These are phyloP conservation scores for Alliaria petiolata DNA, from an alignment of 345 rosid species.

Conservation along the genomic window DNA sequence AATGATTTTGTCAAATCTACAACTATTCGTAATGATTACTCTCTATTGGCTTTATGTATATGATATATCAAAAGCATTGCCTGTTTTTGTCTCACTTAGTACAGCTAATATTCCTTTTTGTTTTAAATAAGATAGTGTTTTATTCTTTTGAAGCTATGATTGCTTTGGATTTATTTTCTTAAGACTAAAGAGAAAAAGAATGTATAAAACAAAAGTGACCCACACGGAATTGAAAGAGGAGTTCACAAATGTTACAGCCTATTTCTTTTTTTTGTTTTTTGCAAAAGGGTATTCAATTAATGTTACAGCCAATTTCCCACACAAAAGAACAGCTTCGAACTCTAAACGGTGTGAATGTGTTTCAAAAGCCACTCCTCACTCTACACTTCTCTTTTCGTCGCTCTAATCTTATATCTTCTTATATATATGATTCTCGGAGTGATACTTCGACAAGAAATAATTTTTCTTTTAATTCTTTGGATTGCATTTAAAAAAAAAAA, in stretches of 20 bases:
- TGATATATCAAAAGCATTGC: not conserved
- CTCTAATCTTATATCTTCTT: not conserved
- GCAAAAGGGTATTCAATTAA: no score
- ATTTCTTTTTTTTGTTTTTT: no score
- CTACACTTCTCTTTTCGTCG: not conserved
- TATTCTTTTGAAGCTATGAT: not conserved
- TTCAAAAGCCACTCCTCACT: not conserved
- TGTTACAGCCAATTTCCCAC: slow-evolving; percentile 22
- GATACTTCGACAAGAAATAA: no score
- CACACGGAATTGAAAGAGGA: slow-evolving; percentile 24
- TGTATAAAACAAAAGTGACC: slow-evolving; percentile 13
- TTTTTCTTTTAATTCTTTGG: no score
- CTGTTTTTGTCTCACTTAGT: not conserved
- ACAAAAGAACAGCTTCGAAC: slow-evolving; percentile 3
- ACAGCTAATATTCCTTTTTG: not conserved
- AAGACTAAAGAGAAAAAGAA: not conserved
- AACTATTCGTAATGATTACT: not conserved
- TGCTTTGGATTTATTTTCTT: slow-evolving; percentile 4
- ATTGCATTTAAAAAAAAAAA: not conserved
- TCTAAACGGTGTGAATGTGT: slow-evolving; percentile 23
- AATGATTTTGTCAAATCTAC: not conserved
- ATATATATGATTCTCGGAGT: not conserved
- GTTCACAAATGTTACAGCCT: slow-evolving; percentile 11
- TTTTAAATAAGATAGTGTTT: not conserved
- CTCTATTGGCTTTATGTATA: not conserved